phyloP scores from a whole-genome alignment of 352 stramenopile genomes.

The Phytopythium vexans region DNA sequence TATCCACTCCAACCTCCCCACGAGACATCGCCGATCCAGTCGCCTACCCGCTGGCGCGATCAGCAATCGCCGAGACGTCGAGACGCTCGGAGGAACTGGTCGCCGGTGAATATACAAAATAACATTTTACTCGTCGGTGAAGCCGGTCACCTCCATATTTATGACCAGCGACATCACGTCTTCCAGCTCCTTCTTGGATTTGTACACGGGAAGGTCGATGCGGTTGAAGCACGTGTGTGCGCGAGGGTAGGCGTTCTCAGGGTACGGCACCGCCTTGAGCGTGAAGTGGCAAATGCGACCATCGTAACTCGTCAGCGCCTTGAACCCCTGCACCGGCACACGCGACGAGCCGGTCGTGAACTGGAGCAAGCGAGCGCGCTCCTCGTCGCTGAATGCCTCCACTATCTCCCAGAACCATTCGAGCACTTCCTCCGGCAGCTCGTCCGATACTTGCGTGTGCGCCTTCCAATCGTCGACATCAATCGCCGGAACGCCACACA shows the following conservation, averaged over 20 bases:
- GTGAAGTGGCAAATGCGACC: constrained; percentile 78
- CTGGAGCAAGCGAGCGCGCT: constrained; percentile 79
- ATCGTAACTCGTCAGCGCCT: constrained; percentile 78
- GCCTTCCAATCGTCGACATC: constrained; percentile 82
- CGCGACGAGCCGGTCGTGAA: constrained; percentile 83
- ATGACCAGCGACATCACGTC: constrained; percentile 95
- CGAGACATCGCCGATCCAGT: too few species aligned
- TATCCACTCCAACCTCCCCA: too few species aligned
- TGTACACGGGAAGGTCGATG: constrained; percentile 77
- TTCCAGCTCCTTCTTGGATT: constrained; percentile 91
- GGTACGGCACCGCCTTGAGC: constrained; percentile 52
- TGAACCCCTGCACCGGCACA: constrained; percentile 84
- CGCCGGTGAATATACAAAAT: constrained; percentile 12
- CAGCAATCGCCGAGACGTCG: not conserved
- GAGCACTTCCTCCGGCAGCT: constrained; percentile 67
- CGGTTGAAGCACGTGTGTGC: constrained; percentile 86
- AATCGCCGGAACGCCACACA: constrained; percentile 79
- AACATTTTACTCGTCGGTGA: constrained; percentile 76
- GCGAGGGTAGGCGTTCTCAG: constrained; percentile 57
- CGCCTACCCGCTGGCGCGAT: too few species aligned
- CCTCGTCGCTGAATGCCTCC: constrained; percentile 57
- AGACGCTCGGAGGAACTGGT: not conserved
- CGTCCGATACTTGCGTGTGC: constrained; percentile 87
- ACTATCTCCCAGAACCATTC: constrained; percentile 85
- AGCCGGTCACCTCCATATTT: constrained; percentile 96